Percentiles rank a stretch among this genome's conserved stretches.
phyloP scores from a whole-genome alignment of 1,139 yeast genomes.

The Scheffersomyces illinoinensis region DNA sequence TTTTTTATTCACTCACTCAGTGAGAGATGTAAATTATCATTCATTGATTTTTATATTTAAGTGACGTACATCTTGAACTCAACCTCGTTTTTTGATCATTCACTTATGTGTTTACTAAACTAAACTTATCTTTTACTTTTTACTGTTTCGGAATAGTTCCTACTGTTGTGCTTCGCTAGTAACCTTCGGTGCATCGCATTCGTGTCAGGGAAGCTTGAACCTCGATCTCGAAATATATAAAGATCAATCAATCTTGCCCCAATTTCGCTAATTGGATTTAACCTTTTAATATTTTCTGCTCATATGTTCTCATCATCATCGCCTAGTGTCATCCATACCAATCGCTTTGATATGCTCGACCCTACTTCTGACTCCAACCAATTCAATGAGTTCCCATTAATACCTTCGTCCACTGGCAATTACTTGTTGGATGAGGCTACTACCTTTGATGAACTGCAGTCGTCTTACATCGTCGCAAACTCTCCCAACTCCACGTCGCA shows the following conservation, averaged over 20 bases:
- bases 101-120: not conserved
- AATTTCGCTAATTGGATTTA: not conserved
- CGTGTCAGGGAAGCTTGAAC: not conserved
- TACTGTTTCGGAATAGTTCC: not conserved
- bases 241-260: not conserved
- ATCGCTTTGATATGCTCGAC: slow-evolving; percentile 23
- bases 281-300: not conserved
- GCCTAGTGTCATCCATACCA: slow-evolving; percentile 5
- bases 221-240: not conserved
- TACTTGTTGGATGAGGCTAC: slow-evolving; percentile 8
- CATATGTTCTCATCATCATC: slow-evolving; percentile 1
- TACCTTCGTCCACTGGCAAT: slow-evolving; percentile 3
- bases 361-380: slow-evolving; percentile 18
- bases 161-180: not conserved
- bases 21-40: not conserved
- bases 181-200: not conserved
- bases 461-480: slow-evolving; percentile 2
- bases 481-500: slow-evolving; percentile 1
- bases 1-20: not conserved
- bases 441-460: slow-evolving; percentile 5
- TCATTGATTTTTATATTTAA: not conserved
- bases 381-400: slow-evolving; percentile 13
- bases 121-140: not conserved
- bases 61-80: not conserved
- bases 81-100: slow-evolving; percentile 1